Evolutionary conservation across 305 asterid genomes (phyloP).

Genomic region (Solanum hybrid): DNA sequence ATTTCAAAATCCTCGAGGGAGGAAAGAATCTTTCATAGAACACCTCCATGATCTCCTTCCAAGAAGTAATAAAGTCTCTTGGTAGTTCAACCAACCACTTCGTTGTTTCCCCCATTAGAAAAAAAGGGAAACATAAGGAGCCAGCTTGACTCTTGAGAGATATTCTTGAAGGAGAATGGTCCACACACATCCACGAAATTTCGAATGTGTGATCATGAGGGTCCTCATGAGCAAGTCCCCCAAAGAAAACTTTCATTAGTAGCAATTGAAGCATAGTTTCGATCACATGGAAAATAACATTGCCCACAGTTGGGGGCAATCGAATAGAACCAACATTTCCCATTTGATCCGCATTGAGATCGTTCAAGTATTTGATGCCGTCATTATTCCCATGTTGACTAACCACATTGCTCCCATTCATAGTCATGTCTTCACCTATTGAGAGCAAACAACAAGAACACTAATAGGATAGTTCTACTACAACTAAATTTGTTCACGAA

Average conservation of each 20-base stretch:
- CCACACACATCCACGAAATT: not conserved
- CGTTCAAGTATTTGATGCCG: not conserved
- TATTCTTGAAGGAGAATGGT: not conserved
- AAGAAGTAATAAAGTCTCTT: not conserved
- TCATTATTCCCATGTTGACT: not conserved
- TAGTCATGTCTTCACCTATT: not conserved
- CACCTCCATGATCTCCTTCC: not conserved
- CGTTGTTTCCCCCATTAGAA: not conserved
- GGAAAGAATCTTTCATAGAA: not conserved
- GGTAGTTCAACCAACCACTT: not conserved
- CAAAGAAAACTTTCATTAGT: not conserved
- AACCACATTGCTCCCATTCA: not conserved
- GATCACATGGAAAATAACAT: not conserved
- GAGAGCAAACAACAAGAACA: not conserved
- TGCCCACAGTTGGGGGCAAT: no score
- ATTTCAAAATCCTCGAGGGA: not conserved
- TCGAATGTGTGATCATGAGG: not conserved
- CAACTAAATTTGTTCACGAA: not conserved
- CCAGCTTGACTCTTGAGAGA: not conserved
- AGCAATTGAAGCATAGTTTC: not conserved
- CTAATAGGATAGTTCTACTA: not conserved
- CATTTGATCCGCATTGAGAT: not conserved
- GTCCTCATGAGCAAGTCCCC: not conserved
- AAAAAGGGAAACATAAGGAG: not conserved
- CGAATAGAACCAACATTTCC: not conserved